Evolutionary conservation across 2,329 filamentous ascomycete species (phyloP).

Genomic region (Calonectria hawksworthii): DNA sequence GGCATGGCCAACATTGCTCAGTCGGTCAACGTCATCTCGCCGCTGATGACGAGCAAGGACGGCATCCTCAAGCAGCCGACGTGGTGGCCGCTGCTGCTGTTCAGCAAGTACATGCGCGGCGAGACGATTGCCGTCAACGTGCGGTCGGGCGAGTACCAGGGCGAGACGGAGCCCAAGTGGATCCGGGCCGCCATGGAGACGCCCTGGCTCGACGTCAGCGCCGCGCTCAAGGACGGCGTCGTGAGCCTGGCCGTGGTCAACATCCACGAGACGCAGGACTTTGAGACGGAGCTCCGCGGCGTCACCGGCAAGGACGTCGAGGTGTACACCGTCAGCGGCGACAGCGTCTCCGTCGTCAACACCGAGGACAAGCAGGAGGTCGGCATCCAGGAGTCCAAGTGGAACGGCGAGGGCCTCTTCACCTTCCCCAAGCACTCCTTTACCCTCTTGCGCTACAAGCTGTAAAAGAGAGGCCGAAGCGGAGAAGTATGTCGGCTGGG

Average conservation of each 20-base stretch:
- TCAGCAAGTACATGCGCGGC: constrained; percentile 75
- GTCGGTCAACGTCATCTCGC: constrained; percentile 82
- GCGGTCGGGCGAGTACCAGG: constrained; percentile 72
- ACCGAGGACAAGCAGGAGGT: constrained; percentile 74
- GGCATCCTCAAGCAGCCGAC: constrained; percentile 80
- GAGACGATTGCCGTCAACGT: constrained; percentile 77
- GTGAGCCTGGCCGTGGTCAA: constrained; percentile 82
- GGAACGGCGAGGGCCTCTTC: constrained; percentile 74
- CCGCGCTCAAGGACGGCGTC: constrained; percentile 69
- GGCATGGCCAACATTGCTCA: constrained; percentile 87
- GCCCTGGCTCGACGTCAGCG: constrained; percentile 79
- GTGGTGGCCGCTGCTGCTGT: constrained; percentile 79
- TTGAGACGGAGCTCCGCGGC: constrained; percentile 68
- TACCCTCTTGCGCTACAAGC: constrained; percentile 75
- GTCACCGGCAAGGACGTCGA: constrained; percentile 61
- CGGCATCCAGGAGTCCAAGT: constrained; percentile 58
- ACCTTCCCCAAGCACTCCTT: constrained; percentile 79
- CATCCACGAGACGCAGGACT: constrained; percentile 71
- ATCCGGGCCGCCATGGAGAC: constrained; percentile 75
- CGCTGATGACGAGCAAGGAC: constrained; percentile 77
- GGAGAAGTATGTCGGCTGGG: background rate
- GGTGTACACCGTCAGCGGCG: constrained; percentile 70
- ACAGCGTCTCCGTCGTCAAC: constrained; percentile 69
- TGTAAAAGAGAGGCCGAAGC: constrained; percentile 32
- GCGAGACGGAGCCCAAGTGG: constrained; percentile 76